Evolutionary conservation across 176 grass and related monocot genomes (phyloP), one percentile per base, ranked within the genome.

Genomic region (Urochloa ruziziensis): DNA sequence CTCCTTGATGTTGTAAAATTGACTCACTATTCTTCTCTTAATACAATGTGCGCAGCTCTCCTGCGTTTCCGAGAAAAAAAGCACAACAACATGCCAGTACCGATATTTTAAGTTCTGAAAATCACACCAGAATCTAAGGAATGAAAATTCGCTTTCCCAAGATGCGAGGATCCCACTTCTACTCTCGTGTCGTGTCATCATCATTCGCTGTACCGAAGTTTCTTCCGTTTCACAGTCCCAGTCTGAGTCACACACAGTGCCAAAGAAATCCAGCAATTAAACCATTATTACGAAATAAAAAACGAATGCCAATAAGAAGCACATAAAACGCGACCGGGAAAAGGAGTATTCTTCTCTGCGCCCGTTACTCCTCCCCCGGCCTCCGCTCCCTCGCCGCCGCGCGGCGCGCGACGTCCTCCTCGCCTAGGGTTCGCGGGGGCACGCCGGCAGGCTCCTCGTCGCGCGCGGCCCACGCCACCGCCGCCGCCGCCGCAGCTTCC

Each of bases 251-350:
- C 10, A 15, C 0, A 47, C 28, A 67, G 17, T 6, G 4, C 36
- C 2, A 66, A 74, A 24, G 11, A 58, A 24, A 35, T 39, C 9
- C 19, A 15, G 3, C 73, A 80, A 88, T 53, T 40, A 77, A 43
- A 1, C 7, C 65, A 67, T 67, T 23, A 40, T 58, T 58, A 28
- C 5, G 17, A 27, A 70, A 37, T 14, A 69, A 54, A 78, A 78
- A 65, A 27, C 3, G 6, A 35, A 33, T 52, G 25, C 76, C n/a
- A n/a, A n/a, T 62, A 25, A 77, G 11, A 80, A 56, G 48, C 72
- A 29, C 60, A 62, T 21, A 84, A 86, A 91, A 72, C 89, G 81
- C 60, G 67, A 90, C 17, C 34, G 32, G 40, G 4, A 67, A 32
- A 66, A 32, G 69, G 25, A 37, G 52, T 83, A 75, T 76, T 80